Percentiles rank a stretch among this genome's conserved stretches.
Conservation (phyloP, 2,329 filamentous ascomycete genomes). For the Pleochaeta shiraiana region DNA sequence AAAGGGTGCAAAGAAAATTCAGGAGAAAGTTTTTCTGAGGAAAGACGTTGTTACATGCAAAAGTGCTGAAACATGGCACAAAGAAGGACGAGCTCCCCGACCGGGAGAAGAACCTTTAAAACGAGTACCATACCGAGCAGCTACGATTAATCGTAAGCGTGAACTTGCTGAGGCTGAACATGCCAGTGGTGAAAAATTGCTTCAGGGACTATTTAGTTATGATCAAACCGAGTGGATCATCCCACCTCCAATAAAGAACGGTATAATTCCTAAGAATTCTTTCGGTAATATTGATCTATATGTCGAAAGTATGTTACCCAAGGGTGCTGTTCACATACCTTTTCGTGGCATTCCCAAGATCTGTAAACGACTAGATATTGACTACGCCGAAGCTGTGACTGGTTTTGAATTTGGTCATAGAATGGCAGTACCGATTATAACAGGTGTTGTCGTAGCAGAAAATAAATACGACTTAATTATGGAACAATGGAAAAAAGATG, state of each 20-base stretch:
- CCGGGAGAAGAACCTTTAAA: slow-evolving; percentile 58
- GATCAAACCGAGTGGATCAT: slow-evolving; percentile 95
- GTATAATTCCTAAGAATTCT: slow-evolving; percentile 76
- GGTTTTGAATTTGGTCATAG: slow-evolving; percentile 94
- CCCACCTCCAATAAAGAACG: slow-evolving; percentile 63
- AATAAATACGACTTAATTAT: slow-evolving; percentile 56
- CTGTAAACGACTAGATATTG: slow-evolving; percentile 65
- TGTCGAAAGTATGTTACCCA: slow-evolving; percentile 77
- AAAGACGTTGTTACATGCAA: slow-evolving; percentile 69
- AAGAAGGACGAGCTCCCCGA: slow-evolving; percentile 65
- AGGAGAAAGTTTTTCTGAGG: slow-evolving; percentile 63
- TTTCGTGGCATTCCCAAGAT: slow-evolving; percentile 55
- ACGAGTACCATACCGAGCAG: slow-evolving; percentile 70
- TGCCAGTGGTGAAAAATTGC: slow-evolving; percentile 52
- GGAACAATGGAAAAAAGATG: slow-evolving; percentile 59
- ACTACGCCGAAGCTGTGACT: slow-evolving; percentile 85
- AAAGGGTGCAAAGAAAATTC: slow-evolving; percentile 49
- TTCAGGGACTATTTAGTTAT: slow-evolving; percentile 66
- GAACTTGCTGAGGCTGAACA: slow-evolving; percentile 76
- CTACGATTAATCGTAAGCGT: slow-evolving; percentile 66
- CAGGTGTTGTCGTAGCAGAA: slow-evolving; percentile 69
- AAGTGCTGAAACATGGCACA: slow-evolving; percentile 92
- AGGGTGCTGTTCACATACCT: slow-evolving; percentile 65
- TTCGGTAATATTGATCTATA: slow-evolving; percentile 97
- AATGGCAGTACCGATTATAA: slow-evolving; percentile 80